Evolutionary conservation across 768 basidiomycete species (phyloP).

Genomic region (Suillus brevipes): DNA sequence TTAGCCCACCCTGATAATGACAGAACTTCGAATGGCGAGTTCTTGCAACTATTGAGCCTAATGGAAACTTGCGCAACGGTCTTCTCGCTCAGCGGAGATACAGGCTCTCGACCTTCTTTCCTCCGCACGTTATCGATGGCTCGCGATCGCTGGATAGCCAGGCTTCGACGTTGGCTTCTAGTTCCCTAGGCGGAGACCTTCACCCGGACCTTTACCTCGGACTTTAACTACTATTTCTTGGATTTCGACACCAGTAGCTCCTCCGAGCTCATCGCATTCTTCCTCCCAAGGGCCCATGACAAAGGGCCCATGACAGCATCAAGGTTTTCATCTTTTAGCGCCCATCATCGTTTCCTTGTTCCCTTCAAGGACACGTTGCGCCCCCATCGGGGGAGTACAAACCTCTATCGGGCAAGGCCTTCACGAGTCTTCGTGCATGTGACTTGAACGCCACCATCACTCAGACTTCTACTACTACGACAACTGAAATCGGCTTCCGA

Average conservation of each 20-base stretch:
- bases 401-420: background rate
- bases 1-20: background rate
- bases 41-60: background rate
- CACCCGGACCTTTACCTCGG: background rate
- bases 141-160: background rate
- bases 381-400: background rate
- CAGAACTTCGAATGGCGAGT: background rate
- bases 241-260: background rate
- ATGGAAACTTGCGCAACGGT: background rate
- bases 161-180: background rate
- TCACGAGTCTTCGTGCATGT: background rate
- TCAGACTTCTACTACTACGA: background rate
- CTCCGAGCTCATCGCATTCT: background rate
- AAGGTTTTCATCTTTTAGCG: background rate
- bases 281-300: too few relatives aligned
- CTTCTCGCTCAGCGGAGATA: slow-evolving; percentile 3
- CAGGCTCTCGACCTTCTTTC: background rate
- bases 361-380: background rate
- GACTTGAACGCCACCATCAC: background rate
- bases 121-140: slow-evolving; percentile 3
- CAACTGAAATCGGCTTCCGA: background rate
- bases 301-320: background rate
- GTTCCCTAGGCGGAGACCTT: background rate
- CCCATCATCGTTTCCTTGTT: background rate
- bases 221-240: background rate